Evolutionary conservation across 345 rosid genomes (phyloP).

Genomic region (Garcia nutans): DNA sequence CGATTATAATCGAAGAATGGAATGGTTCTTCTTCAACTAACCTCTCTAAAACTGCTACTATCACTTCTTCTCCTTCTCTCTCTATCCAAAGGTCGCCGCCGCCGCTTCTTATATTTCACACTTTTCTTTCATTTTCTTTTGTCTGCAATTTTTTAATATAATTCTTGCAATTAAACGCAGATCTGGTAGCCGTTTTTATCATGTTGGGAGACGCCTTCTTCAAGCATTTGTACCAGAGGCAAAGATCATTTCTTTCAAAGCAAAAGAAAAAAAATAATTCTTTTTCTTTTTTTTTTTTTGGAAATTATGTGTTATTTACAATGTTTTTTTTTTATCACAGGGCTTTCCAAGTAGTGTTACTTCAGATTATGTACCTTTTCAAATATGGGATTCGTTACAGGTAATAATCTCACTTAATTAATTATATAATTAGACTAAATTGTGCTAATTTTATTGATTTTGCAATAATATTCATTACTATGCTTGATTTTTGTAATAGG

Average conservation of each 20-base stretch:
- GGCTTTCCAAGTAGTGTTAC: constrained; percentile 91
- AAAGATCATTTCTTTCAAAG: constrained; percentile 17
- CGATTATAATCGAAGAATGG: constrained; percentile 18
- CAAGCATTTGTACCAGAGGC: constrained; percentile 96
- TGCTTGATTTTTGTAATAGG: constrained; percentile 38
- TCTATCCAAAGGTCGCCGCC: constrained; percentile 53
- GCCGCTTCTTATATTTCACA: not conserved
- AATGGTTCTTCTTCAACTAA: constrained; percentile 20
- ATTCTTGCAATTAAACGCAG: constrained; percentile 28
- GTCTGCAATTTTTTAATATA: not conserved
- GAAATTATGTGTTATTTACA: not conserved
- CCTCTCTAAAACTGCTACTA: constrained; percentile 41
- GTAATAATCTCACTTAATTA: constrained; percentile 29
- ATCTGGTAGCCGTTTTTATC: constrained; percentile 52
- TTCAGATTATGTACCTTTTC: constrained; percentile 82
- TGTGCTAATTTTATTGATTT: not conserved
- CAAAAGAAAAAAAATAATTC: too few relatives aligned
- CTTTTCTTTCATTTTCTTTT: not conserved
- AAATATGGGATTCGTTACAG: constrained; percentile 92
- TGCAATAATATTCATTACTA: not conserved
- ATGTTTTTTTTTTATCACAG: constrained; percentile 31
- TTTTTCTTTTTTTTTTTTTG: constrained; percentile 3
- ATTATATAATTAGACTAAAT: not conserved
- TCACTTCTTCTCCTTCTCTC: constrained; percentile 55
- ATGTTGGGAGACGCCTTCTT: constrained; percentile 75